Evolutionary conservation across 306 rosid species (phyloP).

Genomic region (Astragalus glycyphyllos): DNA sequence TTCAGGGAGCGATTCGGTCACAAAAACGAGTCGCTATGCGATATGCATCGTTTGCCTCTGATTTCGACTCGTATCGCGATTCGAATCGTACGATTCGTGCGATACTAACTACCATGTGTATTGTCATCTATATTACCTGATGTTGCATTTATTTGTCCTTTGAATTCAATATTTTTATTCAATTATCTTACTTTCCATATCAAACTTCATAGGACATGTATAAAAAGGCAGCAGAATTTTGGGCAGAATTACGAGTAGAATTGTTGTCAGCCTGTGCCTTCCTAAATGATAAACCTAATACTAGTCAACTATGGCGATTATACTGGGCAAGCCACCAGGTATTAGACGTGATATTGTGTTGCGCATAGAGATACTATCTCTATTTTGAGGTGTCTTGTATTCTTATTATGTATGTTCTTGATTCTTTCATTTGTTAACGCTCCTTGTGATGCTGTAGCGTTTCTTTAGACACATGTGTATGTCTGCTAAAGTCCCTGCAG

Average conservation of each 20-base stretch:
- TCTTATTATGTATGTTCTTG: not conserved
- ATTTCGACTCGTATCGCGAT: no score
- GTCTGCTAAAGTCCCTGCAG: conserved; percentile 99
- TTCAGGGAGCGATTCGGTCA: no score
- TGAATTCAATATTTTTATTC: conserved; percentile 23
- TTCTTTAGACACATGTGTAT: conserved; percentile 97
- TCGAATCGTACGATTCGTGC: no score
- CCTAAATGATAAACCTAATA: conserved; percentile 74
- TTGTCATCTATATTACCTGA: conserved; percentile 1
- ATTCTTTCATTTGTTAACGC: conserved; percentile 37
- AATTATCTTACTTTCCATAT: conserved; percentile 18
- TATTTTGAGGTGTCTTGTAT: conserved; percentile 18
- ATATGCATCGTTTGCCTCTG: no score
- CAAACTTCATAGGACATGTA: conserved; percentile 74
- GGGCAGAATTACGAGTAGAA: conserved; percentile 90
- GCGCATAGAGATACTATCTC: conserved; percentile 13
- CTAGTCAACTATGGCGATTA: conserved; percentile 92
- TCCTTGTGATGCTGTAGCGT: conserved; percentile 71
- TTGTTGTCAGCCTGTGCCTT: conserved; percentile 75
- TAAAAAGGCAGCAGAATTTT: conserved; percentile 88
- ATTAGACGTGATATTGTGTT: conserved; percentile 25
- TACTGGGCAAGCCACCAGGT: conserved; percentile 99
- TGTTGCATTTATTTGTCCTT: conserved; percentile 5
- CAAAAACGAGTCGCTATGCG: no score
- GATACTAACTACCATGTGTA: no score